Evolutionary conservation across 768 basidiomycete genomes (phyloP).

Genomic region (Boletus eberwhitei): DNA sequence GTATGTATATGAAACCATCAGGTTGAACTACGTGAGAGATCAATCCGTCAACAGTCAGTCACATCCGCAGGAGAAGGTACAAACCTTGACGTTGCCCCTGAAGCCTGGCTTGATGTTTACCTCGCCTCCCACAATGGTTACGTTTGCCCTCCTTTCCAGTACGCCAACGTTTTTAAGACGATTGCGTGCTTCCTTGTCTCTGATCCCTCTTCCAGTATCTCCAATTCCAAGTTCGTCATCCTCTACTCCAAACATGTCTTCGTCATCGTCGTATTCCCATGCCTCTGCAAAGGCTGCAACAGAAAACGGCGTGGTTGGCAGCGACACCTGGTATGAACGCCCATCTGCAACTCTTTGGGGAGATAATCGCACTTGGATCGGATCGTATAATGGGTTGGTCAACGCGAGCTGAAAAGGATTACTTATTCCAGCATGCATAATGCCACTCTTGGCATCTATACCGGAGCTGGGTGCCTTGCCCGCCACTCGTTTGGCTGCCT

Average conservation of each 20-base stretch:
- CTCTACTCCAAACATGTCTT: conserved; percentile 65
- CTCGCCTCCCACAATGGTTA: conserved; percentile 86
- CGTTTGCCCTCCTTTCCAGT: conserved; percentile 86
- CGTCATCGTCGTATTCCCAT: conserved; percentile 98
- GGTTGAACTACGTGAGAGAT: conserved; percentile 68
- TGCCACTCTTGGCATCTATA: conserved; percentile 36
- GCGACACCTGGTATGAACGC: conserved; percentile 62
- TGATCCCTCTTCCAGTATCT: conserved; percentile 39
- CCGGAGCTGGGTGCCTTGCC: conserved; percentile 36
- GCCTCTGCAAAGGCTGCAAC: conserved; percentile 92
- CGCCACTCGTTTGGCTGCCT: conserved; percentile 34
- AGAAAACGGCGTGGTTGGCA: conserved; percentile 76
- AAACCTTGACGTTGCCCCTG: conserved; percentile 72
- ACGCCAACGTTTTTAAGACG: conserved; percentile 67
- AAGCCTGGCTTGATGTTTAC: conserved; percentile 82
- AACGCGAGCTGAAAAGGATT: conserved; percentile 89
- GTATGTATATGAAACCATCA: conserved; percentile 93
- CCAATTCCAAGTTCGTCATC: conserved; percentile 37
- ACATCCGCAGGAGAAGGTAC: conserved; percentile 21
- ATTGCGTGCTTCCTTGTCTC: conserved; percentile 44
- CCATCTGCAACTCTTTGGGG: conserved; percentile 57
- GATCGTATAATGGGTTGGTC: conserved; percentile 94
- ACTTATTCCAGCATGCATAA: conserved; percentile 69
- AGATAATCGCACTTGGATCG: conserved; percentile 86
- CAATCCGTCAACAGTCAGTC: background rate